Percentiles rank a stretch among this genome's conserved stretches.
Conservation (phyloP, 257 asterid species). For the Euphrasia confusa region DNA sequence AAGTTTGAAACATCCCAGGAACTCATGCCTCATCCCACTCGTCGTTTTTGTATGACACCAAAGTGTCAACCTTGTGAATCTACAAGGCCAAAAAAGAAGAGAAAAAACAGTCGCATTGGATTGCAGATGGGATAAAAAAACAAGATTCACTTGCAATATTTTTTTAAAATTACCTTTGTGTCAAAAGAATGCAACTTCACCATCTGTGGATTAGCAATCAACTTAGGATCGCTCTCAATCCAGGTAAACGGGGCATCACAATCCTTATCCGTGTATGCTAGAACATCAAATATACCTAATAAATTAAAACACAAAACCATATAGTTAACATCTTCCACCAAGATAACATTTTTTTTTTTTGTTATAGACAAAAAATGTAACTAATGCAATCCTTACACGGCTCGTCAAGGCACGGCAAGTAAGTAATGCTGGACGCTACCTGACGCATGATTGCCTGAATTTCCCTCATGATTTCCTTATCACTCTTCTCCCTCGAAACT, state of each 20-base stretch:
- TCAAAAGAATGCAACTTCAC: conserved; percentile 89
- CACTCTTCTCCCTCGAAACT: conserved; percentile 83
- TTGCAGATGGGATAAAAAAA: background rate
- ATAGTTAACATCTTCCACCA: background rate
- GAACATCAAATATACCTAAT: conserved; percentile 76
- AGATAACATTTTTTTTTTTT: background rate
- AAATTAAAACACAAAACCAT: background rate
- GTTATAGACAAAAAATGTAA: background rate
- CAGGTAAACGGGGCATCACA: conserved; percentile 86
- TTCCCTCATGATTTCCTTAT: conserved; percentile 92
- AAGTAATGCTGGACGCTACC: conserved; percentile 94
- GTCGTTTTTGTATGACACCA: conserved; percentile 85
- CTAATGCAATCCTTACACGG: conserved; percentile 49
- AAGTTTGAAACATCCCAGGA: background rate
- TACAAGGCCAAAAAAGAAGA: conserved; percentile 7
- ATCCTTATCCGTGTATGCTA: conserved; percentile 83
- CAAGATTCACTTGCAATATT: conserved; percentile 21
- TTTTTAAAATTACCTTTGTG: conserved; percentile 70
- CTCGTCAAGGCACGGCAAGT: conserved; percentile 93
- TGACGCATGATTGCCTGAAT: conserved; percentile 98
- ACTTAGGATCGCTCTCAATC: conserved; percentile 91
- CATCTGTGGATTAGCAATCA: conserved; percentile 89
- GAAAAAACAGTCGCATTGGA: background rate
- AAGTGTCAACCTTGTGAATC: conserved; percentile 94
- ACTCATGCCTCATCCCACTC: conserved; percentile 63